Evolutionary conservation across 176 grass and related monocot genomes (phyloP).

Genomic region (Rhynchospora tenuis): DNA sequence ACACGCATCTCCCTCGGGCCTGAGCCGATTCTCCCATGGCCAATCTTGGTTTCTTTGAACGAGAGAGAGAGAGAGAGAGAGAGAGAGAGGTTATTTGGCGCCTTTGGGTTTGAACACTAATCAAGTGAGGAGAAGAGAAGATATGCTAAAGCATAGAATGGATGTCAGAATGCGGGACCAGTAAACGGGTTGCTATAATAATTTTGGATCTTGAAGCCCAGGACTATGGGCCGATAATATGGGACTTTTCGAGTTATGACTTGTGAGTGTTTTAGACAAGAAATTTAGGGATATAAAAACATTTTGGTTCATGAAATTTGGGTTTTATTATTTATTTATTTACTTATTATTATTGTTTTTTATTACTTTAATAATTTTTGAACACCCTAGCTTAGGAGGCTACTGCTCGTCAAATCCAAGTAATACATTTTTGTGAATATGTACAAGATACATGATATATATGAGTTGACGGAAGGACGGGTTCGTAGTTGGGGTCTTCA

Average conservation of each 20-base stretch:
- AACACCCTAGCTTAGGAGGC: no score
- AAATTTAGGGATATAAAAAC: no score
- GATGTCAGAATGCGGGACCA: neutral
- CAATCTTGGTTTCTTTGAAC: conserved; percentile 18
- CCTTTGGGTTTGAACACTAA: neutral
- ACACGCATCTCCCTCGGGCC: neutral
- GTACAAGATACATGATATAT: no score
- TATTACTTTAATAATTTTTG: no score
- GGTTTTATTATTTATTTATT: no score
- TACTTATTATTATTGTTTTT: no score
- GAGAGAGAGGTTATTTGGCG: neutral
- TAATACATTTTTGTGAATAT: no score
- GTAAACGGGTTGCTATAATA: neutral
- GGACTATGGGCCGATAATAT: neutral
- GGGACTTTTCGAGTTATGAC: neutral
- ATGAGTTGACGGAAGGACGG: no score
- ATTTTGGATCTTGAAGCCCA: neutral
- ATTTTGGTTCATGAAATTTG: no score
- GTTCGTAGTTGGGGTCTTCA: no score
- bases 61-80: neutral
- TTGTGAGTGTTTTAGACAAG: no score
- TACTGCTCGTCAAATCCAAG: no score
- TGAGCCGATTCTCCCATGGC: neutral
- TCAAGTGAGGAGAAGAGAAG: neutral
- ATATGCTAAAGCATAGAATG: neutral